These are phyloP conservation scores for Cladosporium halotolerans DNA, from an alignment of 2,329 filamentous ascomycete species.

Conservation along the genomic window DNA sequence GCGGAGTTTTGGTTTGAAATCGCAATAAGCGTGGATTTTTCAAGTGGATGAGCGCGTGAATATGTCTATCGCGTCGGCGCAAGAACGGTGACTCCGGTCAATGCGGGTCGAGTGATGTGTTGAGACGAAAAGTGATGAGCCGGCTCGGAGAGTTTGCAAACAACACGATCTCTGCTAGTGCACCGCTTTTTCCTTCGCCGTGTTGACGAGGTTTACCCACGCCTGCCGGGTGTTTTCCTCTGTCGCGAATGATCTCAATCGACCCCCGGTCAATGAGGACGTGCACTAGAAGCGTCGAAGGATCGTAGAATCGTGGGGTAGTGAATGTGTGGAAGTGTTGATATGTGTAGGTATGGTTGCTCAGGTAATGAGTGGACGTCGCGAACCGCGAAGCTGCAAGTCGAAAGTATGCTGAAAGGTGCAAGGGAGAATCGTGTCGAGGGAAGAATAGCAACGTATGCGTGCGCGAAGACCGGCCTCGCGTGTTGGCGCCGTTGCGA, in stretches of 20 bases:
- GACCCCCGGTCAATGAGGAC: background rate
- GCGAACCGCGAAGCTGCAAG: conserved; percentile 6
- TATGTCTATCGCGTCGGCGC: background rate
- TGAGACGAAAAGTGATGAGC: background rate
- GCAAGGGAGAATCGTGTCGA: background rate
- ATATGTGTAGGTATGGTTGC: background rate
- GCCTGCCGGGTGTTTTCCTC: background rate
- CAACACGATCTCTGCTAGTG: background rate
- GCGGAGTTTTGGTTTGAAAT: background rate
- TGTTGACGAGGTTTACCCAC: background rate
- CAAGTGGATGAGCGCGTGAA: background rate
- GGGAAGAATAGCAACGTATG: background rate
- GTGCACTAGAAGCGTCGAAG: background rate
- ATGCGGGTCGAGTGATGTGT: background rate
- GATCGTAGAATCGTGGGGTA: conserved; percentile 5
- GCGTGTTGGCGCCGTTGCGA: conserved; percentile 3
- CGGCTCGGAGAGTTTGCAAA: background rate
- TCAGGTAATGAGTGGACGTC: conserved; percentile 7
- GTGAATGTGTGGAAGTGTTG: background rate
- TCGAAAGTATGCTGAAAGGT: background rate
- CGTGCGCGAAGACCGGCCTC: background rate
- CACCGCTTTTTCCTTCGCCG: conserved; percentile 2
- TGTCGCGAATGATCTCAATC: background rate
- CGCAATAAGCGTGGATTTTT: background rate
- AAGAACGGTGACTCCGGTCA: background rate